Conservation (phyloP, 257 asterid species). For the Fraxinus anomala region DNA sequence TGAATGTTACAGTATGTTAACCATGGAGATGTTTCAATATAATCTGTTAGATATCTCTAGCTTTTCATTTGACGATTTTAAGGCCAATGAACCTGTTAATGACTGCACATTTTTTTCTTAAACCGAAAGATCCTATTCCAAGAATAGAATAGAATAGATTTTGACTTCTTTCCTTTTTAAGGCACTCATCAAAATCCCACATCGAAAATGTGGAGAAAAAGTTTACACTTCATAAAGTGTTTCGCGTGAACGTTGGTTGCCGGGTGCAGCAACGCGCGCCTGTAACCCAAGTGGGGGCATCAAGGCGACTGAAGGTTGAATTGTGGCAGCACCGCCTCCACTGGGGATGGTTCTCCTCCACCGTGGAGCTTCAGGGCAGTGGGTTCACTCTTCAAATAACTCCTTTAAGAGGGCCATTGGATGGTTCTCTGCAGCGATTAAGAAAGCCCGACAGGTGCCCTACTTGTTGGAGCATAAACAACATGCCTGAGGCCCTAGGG, state of each 20-base stretch:
- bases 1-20: neutral
- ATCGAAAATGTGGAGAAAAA: neutral
- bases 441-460: neutral
- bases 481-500: neutral
- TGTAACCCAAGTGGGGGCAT: slow-evolving; percentile 9
- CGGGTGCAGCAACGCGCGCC: neutral
- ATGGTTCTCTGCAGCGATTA: slow-evolving; percentile 5
- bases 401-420: neutral
- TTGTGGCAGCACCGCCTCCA: neutral
- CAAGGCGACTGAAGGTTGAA: slow-evolving; percentile 1
- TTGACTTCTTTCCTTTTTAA: neutral
- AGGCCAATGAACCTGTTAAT: neutral
- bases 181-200: neutral
- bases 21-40: neutral
- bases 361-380: neutral
- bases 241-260: neutral
- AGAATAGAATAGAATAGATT: neutral
- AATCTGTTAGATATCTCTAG: neutral
- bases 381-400: neutral
- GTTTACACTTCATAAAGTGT: neutral
- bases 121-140: neutral
- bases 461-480: neutral
- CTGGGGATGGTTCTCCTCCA: neutral
- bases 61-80: neutral
- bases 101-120: neutral